phyloP scores from a whole-genome alignment of 257 asterid species.

The Ocimum tenuiflorum region DNA sequence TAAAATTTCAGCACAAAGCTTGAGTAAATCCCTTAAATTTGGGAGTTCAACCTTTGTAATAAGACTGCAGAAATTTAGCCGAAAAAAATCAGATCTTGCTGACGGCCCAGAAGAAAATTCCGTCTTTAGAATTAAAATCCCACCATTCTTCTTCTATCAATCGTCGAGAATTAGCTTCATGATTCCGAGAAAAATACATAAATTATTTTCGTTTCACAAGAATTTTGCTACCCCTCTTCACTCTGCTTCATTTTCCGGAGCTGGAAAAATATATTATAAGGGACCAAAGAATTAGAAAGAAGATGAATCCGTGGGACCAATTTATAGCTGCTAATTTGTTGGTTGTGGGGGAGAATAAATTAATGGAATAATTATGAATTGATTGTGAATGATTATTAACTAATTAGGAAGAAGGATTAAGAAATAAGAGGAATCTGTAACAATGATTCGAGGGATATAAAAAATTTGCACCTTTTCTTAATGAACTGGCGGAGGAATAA shows the following conservation, averaged over 20 bases:
- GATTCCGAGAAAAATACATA: constrained; percentile 9
- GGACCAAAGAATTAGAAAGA: constrained; percentile 10
- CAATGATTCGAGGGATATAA: constrained; percentile 16
- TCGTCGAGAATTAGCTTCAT: constrained; percentile 21
- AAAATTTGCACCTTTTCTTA: constrained; percentile 12
- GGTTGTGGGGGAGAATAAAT: constrained; percentile 36
- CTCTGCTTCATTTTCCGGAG: constrained; percentile 36
- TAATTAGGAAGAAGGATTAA: constrained; percentile 19
- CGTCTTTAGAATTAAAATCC: constrained; percentile 29
- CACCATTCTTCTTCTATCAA: constrained; percentile 27
- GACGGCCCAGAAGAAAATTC: constrained; percentile 11
- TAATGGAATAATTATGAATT: constrained; percentile 34
- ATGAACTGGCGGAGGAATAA: constrained; percentile 16
- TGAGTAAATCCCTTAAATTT: not conserved
- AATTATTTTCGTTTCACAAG: constrained; percentile 15
- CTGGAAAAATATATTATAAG: constrained; percentile 9
- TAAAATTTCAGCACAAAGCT: not conserved
- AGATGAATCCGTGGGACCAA: constrained; percentile 47
- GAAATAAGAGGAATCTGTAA: constrained; percentile 23
- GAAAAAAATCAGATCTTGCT: constrained; percentile 46
- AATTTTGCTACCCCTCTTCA: constrained; percentile 39
- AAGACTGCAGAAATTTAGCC: constrained; percentile 24
- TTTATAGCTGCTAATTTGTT: constrained; percentile 53
- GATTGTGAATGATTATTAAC: constrained; percentile 26
- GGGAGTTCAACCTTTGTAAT: constrained; percentile 22